Evolutionary conservation across 1,284 basidiomycete species (phyloP).

Genomic region (Cystobasidium slooffiae): DNA sequence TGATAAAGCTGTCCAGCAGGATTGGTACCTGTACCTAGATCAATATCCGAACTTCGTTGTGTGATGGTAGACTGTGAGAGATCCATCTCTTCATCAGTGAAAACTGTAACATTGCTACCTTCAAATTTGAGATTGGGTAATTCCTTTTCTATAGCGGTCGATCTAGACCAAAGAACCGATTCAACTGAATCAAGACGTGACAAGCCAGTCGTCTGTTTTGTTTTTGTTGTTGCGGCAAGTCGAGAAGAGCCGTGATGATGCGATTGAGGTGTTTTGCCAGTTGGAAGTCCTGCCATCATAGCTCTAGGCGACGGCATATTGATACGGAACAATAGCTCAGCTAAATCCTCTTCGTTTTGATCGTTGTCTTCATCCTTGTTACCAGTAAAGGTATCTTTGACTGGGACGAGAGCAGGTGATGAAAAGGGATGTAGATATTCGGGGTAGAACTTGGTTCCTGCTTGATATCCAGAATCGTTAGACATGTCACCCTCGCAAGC

Average conservation of each 20-base stretch:
- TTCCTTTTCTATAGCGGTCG: neutral
- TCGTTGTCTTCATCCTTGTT: neutral
- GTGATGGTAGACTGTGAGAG: no score
- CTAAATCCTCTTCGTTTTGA: neutral
- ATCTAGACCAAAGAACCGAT: neutral
- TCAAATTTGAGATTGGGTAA: neutral
- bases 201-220: neutral
- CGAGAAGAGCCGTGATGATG: neutral
- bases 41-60: no score
- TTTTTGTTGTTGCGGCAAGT: neutral
- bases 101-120: neutral
- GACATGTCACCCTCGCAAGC: no score
- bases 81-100: neutral
- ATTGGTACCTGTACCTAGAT: neutral
- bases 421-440: neutral
- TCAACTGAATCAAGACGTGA: neutral
- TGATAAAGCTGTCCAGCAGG: neutral
- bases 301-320: slow-evolving; percentile 8
- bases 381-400: no score
- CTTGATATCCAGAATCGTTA: no score
- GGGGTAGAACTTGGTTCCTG: neutral
- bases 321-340: neutral
- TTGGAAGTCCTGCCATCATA: neutral
- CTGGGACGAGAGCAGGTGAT: neutral
- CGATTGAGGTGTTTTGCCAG: neutral